A percentile compares a stretch with the other conserved stretches of the same genome.
These are phyloP conservation scores for Hyphodiscus hymeniophilus DNA, from an alignment of 495 filamentous ascomycete genomes.

Conservation along the genomic window DNA sequence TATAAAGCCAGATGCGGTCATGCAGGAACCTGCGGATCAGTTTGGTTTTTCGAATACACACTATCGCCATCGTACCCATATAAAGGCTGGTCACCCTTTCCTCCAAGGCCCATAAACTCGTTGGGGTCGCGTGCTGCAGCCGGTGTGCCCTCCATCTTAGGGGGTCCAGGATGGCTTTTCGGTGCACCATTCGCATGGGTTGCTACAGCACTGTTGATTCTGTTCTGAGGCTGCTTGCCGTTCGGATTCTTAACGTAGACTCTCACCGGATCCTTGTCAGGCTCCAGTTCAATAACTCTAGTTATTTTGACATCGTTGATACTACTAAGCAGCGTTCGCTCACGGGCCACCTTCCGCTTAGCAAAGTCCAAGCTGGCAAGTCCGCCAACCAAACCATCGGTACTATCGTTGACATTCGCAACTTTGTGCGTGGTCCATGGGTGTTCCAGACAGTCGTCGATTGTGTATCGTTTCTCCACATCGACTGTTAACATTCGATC, in stretches of 20 bases:
- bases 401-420: constrained; percentile 66
- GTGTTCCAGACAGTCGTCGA: constrained; percentile 86
- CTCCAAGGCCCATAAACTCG: constrained; percentile 75
- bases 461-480: constrained; percentile 70
- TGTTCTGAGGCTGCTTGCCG: constrained; percentile 15
- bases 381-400: constrained; percentile 81
- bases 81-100: constrained; percentile 71
- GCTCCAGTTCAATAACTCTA: constrained; percentile 46
- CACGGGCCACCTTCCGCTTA: constrained; percentile 66
- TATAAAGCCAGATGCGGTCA: not conserved
- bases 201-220: constrained; percentile 15
- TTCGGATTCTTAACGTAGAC: constrained; percentile 69
- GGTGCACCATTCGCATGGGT: constrained; percentile 19
- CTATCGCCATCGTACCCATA: constrained; percentile 56
- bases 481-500: constrained; percentile 91
- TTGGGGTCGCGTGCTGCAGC: constrained; percentile 53
- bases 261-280: constrained; percentile 53
- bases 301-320: constrained; percentile 72
- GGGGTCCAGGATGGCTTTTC: constrained; percentile 13
- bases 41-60: constrained; percentile 27
- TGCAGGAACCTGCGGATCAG: not conserved
- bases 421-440: constrained; percentile 67
- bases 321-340: constrained; percentile 76
- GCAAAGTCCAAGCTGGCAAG: constrained; percentile 76
- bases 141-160: constrained; percentile 49